Base-by-base conservation (phyloP, 495 filamentous ascomycete genomes). In the Penicillium diatomitis region DNA sequence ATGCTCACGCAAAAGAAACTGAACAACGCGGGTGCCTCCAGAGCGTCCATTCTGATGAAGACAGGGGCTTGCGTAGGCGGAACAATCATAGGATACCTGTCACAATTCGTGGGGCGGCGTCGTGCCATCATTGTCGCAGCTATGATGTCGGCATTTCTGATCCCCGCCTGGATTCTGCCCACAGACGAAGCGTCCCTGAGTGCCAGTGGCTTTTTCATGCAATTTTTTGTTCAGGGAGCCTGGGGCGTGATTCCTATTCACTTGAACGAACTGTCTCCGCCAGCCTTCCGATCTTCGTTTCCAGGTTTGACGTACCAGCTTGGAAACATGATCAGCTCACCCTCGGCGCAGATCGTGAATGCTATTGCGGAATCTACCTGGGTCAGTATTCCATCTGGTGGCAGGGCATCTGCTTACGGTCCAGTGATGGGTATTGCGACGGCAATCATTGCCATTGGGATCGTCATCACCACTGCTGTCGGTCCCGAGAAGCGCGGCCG, bases 171-270 rank as follows among this genome's bases (percentile, higher is more conserved):
- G 83, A 86, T 87, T 47, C 71, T 88, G 5, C 84, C 83, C 3
- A 60, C 66, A 0, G 65, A 60, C 34, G 81, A 81, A 64, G 57
- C 65, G 0, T 60, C 70, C 4, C 74, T 90, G 11, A 83, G 81
- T 1, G 83, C 71, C 4, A 73, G 76, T 2, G 85, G 81, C 20
- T 90, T 90, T 70, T 78, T 85, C 61, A 77, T 87, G 49, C 86
- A 90, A 57, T 88, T 88, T 64, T 87, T 84, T 59, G 75, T 88
- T 29, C 83, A 88, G 56, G 86, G 86, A 6, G 82, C 84, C 0
- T 90, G 81, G 82, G 84, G 86, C 36, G 80, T 88, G 5, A 80
- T 88, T 31, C 86, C 86, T 6, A 84, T 89, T 54, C 86, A 88
- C 55, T 73, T 90, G 42, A 86, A 86, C 61, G 86, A 90, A 67